These are phyloP conservation scores for Rubroboletus satanas DNA, from an alignment of 768 basidiomycete genomes.

Conservation along the genomic window DNA sequence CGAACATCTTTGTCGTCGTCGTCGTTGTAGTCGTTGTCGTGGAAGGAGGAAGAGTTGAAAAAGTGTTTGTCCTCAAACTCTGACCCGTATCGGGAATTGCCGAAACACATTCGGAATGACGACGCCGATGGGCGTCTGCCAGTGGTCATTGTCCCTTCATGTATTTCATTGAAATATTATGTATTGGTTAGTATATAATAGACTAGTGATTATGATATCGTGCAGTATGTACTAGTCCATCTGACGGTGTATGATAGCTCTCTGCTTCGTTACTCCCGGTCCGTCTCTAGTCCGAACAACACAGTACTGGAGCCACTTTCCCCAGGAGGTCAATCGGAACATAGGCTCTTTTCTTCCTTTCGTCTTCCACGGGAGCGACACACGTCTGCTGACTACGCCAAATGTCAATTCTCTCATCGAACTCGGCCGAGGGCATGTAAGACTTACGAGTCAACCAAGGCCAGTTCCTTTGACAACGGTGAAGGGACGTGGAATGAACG, in stretches of 20 bases:
- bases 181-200: not conserved
- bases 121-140: not conserved
- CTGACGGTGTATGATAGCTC: not conserved
- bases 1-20: constrained; percentile 51
- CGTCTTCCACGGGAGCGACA: not conserved
- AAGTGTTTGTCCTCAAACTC: not conserved
- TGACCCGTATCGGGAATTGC: constrained; percentile 9
- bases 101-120: constrained; percentile 6
- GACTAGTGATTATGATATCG: not conserved
- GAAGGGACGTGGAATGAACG: not conserved
- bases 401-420: not conserved
- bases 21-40: constrained; percentile 7
- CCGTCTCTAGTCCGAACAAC: not conserved
- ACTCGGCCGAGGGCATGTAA: too few relatives aligned
- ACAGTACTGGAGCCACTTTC: not conserved
- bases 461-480: not conserved
- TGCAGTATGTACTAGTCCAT: not conserved
- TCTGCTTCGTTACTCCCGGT: not conserved
- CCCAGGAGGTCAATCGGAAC: not conserved
- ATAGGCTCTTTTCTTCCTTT: not conserved
- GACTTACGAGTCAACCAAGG: constrained; percentile 16
- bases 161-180: not conserved
- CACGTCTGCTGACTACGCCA: constrained; percentile 11
- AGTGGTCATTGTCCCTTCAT: too few relatives aligned
- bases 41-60: constrained; percentile 5